These are phyloP conservation scores for Ophiosphaerella narmari DNA, from an alignment of 2,329 filamentous ascomycete genomes.

Conservation along the genomic window DNA sequence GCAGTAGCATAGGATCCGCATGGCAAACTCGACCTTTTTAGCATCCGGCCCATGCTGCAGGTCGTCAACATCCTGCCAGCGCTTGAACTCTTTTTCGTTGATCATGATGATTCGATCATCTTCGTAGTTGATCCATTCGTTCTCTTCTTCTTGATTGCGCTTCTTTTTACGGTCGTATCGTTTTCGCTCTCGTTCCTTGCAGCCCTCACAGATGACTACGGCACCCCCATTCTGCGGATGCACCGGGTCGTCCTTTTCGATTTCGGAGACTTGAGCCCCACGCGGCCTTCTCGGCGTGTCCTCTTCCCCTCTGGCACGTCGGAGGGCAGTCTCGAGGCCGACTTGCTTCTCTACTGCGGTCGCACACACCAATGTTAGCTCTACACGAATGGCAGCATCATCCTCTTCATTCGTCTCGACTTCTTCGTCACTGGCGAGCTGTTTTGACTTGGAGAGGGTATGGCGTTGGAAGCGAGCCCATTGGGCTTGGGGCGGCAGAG, in stretches of 20 bases:
- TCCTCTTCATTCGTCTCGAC: constrained; percentile 75
- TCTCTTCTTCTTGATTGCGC: constrained; percentile 83
- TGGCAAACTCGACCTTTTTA: constrained; percentile 81
- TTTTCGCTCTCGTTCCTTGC: constrained; percentile 89
- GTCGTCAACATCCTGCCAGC: constrained; percentile 35
- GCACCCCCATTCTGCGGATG: constrained; percentile 88
- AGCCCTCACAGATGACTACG: constrained; percentile 88
- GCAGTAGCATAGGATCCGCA: constrained; percentile 98
- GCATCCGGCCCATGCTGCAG: constrained; percentile 46
- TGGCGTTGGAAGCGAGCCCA: constrained; percentile 85
- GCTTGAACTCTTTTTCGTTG: constrained; percentile 46
- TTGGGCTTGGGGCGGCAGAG: constrained; percentile 74
- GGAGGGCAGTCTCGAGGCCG: constrained; percentile 69
- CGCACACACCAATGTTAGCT: constrained; percentile 72
- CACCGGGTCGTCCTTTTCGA: constrained; percentile 65
- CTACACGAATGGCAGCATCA: constrained; percentile 45
- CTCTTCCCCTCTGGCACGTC: constrained; percentile 57
- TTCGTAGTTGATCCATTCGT: constrained; percentile 68
- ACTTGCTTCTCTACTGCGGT: constrained; percentile 82
- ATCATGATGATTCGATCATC: constrained; percentile 51
- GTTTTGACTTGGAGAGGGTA: constrained; percentile 92
- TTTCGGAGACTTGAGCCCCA: constrained; percentile 49
- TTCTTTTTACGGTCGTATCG: constrained; percentile 92
- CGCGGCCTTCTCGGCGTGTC: constrained; percentile 43
- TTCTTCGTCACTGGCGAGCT: constrained; percentile 75